Percentiles rank a stretch among this genome's conserved stretches.
phyloP scores from a whole-genome alignment of 2,329 filamentous ascomycete species.

The Colletotrichum tabaci region DNA sequence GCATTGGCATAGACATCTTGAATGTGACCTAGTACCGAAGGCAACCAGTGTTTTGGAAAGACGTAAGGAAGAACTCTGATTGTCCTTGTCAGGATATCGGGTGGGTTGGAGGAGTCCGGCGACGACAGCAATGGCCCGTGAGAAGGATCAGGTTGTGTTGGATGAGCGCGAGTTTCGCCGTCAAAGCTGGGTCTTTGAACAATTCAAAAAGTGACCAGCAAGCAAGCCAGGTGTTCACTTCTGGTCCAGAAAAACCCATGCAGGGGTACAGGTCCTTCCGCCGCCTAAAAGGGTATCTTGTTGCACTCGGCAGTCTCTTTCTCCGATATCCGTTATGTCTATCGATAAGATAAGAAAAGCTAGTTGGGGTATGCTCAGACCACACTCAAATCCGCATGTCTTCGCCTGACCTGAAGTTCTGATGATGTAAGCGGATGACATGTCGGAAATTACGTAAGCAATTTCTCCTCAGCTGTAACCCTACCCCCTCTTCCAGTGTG shows the following conservation, averaged over 20 bases:
- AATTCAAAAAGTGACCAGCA: conserved; percentile 32
- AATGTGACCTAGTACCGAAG: conserved; percentile 17
- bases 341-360: conserved; percentile 40
- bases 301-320: conserved; percentile 32
- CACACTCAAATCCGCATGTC: conserved; percentile 7
- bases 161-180: conserved; percentile 15
- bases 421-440: neutral
- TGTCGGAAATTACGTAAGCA: neutral
- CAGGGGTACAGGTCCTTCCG: conserved; percentile 31
- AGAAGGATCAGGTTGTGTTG: conserved; percentile 10
- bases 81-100: conserved; percentile 20
- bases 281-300: neutral
- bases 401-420: neutral
- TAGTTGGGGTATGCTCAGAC: neutral
- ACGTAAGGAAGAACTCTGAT: neutral
- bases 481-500: conserved; percentile 8
- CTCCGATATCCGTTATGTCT: conserved; percentile 33
- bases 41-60: conserved; percentile 26
- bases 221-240: conserved; percentile 46
- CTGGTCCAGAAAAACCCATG: conserved; percentile 35
- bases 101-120: conserved; percentile 15
- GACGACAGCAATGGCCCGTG: conserved; percentile 17
- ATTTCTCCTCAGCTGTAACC: neutral
- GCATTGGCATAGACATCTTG: conserved; percentile 47
- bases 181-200: conserved; percentile 28